These are phyloP conservation scores for Somion occarium DNA, from an alignment of 1,284 basidiomycete genomes.

Conservation along the genomic window DNA sequence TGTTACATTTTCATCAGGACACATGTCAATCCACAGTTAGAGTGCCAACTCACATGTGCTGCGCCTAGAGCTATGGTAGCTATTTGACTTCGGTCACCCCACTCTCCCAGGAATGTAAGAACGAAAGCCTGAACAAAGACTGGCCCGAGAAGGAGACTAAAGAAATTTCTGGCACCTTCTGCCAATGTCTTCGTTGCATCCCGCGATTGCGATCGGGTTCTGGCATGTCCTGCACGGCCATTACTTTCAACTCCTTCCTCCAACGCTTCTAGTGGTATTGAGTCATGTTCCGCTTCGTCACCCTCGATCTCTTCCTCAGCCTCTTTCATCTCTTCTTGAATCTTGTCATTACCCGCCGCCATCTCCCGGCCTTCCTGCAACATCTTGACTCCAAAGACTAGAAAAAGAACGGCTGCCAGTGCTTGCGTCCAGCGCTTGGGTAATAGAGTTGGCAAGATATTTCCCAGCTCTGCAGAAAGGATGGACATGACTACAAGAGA, in stretches of 20 bases:
- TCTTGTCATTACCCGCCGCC: constrained; percentile 72
- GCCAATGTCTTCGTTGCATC: constrained; percentile 24
- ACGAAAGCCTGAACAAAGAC: constrained; percentile 96
- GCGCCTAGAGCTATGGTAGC: constrained; percentile 96
- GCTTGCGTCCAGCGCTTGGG: constrained; percentile 78
- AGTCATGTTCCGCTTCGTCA: constrained; percentile 47
- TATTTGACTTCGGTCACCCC: constrained; percentile 97
- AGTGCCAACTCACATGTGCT: constrained; percentile 76
- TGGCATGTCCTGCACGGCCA: constrained; percentile 7
- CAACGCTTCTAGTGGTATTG: constrained; percentile 57
- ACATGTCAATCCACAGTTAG: constrained; percentile 5
- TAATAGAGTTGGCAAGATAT: constrained; percentile 78
- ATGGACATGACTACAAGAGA: constrained; percentile 92
- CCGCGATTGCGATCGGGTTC: constrained; percentile 15
- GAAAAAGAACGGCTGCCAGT: constrained; percentile 76
- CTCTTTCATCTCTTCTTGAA: constrained; percentile 90
- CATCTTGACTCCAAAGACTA: constrained; percentile 88
- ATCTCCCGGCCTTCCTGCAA: constrained; percentile 76
- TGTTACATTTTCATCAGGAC: no score
- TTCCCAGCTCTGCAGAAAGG: constrained; percentile 84
- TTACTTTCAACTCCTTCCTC: constrained; percentile 42
- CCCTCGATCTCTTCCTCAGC: constrained; percentile 86
- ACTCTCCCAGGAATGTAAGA: constrained; percentile 95
- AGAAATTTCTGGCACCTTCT: constrained; percentile 82
- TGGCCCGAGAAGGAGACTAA: constrained; percentile 81